Evolutionary conservation across 352 stramenopile species (phyloP), one percentile per base, ranked within the genome.

Genomic region (Plasmopara halstedii): DNA sequence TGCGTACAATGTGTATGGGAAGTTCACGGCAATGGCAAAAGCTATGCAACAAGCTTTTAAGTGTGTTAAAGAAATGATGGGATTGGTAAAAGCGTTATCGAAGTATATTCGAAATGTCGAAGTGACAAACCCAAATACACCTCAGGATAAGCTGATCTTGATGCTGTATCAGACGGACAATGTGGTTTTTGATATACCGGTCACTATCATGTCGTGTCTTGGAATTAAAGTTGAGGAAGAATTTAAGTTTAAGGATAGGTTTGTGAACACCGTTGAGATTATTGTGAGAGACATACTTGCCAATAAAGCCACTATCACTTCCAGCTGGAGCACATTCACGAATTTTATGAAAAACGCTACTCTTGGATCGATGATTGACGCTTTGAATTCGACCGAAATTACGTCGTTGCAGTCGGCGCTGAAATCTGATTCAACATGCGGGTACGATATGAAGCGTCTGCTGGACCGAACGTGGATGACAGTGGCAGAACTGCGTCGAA

Each of bases 101-200:
- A 61, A 61, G 17, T 73, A 70, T 18, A 42, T 68, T 17, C 51
- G 61, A 11, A 52, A 52, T 6, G 42, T 75, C n/a, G n/a, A 71
- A 48, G 64, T 54, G 15, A 48, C 21, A 1, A 34, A 66, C 22
- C 56, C 64, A 6, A 23, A 67, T 18, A 64, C 48, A 17, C 57
- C 60, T 4, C 19, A 68, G 39, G 60, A 77, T 14, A 37, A 76
- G 49, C 19, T 81, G 15, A 25, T 70, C 6, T 53, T 53, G 13
- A 41, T 72, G 37, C 35, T 84, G 11, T 68, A 68, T 22, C 63
- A 84, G 26, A 67, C 56, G 3, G 63, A 80, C 45, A 59, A 79
- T 4, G 63, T 66, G 1, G 52, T 69, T 4, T 60, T 70, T 36
- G 69, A 83, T 20, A 50, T 84, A 8, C 72, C 72, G 1, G 42